Evolutionary conservation across 192 early-diverging fungal genomes (phyloP).

Genomic region (Coemansia pectinata): DNA sequence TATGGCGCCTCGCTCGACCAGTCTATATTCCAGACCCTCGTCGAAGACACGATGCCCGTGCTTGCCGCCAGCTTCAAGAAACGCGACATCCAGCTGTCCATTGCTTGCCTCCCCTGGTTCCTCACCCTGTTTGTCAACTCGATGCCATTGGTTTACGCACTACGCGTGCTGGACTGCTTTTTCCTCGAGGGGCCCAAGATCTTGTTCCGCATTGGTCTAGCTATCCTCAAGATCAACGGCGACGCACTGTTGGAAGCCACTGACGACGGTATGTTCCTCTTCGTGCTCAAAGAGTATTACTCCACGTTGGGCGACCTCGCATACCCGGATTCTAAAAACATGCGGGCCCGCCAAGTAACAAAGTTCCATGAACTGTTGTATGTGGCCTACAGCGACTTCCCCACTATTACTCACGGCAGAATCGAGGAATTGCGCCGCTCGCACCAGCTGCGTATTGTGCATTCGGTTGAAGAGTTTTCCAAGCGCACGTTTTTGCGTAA

Average conservation of each 20-base stretch:
- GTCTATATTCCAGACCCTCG: constrained; percentile 88
- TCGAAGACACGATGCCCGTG: constrained; percentile 89
- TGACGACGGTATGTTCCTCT: constrained; percentile 80
- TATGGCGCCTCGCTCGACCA: constrained; percentile 96
- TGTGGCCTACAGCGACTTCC: constrained; percentile 89
- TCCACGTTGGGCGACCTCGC: constrained; percentile 74
- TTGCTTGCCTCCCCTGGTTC: constrained; percentile 98
- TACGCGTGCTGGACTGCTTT: constrained; percentile 93
- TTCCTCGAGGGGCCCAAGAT: constrained; percentile 96
- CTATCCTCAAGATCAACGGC: constrained; percentile 93
- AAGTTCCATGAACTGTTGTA: constrained; percentile 92
- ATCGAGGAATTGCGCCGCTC: constrained; percentile 79
- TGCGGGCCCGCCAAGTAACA: constrained; percentile 61
- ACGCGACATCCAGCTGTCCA: constrained; percentile 92
- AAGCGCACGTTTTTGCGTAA: constrained; percentile 88
- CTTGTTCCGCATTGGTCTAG: constrained; percentile 91
- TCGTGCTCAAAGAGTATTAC: constrained; percentile 87
- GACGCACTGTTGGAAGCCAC: constrained; percentile 63
- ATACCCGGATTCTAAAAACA: constrained; percentile 59
- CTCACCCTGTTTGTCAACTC: constrained; percentile 95
- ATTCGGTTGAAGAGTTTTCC: constrained; percentile 89
- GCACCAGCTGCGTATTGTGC: constrained; percentile 87
- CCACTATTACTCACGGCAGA: constrained; percentile 70
- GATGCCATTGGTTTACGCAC: constrained; percentile 85
- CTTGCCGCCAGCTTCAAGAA: constrained; percentile 80